These are phyloP conservation scores for Fomitopsis serialis DNA, from an alignment of 768 basidiomycete species.

Conservation along the genomic window DNA sequence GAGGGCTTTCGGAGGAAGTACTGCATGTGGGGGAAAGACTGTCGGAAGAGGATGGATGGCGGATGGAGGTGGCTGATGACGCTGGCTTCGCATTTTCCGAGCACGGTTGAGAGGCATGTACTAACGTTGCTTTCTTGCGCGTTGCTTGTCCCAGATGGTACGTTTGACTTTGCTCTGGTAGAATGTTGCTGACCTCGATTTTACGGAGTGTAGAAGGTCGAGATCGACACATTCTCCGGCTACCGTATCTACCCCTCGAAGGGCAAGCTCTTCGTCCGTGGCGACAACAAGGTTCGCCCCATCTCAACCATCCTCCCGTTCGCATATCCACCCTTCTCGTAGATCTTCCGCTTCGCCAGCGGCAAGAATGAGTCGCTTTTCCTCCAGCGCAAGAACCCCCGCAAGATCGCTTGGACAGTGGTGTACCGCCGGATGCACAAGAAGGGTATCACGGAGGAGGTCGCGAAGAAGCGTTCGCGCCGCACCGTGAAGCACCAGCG, in stretches of 20 bases:
- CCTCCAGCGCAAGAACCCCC: conserved; percentile 99
- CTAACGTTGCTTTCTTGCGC: not conserved
- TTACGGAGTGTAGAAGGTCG: conserved; percentile 74
- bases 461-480: conserved; percentile 97
- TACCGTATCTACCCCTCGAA: conserved; percentile 97
- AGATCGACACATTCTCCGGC: conserved; percentile 97
- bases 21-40: conserved; percentile 12
- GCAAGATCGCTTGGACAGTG: conserved; percentile 97
- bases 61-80: conserved; percentile 13
- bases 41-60: conserved; percentile 18
- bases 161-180: not conserved
- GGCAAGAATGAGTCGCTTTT: conserved; percentile 96
- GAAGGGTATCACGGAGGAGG: conserved; percentile 99
- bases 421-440: conserved; percentile 98
- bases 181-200: not conserved
- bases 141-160: conserved; percentile 14
- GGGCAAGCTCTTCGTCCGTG: conserved; percentile 93
- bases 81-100: not conserved
- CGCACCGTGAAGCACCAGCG: conserved; percentile 97
- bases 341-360: conserved; percentile 94
- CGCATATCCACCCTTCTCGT: not conserved
- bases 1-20: not conserved
- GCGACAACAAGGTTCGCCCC: conserved; percentile 82
- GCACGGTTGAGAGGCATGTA: not conserved
- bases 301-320: not conserved